phyloP scores from a whole-genome alignment of 768 basidiomycete species.

The Hygrophorus pudorinus region DNA sequence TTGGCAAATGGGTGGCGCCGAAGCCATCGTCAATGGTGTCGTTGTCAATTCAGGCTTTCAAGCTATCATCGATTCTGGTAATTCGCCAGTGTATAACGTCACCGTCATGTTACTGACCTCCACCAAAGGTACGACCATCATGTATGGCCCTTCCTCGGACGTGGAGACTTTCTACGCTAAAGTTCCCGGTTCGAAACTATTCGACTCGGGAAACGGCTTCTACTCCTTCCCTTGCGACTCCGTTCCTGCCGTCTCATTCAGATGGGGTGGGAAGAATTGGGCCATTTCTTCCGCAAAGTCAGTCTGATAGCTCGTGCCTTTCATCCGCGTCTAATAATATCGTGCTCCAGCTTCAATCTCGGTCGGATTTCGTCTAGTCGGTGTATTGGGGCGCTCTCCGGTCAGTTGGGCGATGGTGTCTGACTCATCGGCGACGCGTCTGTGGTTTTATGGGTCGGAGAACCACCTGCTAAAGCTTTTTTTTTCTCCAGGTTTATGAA shows the following conservation, averaged over 20 bases:
- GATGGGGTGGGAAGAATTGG: neutral
- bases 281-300: neutral
- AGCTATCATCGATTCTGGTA: conserved; percentile 14
- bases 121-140: conserved; percentile 27
- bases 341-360: conserved; percentile 22
- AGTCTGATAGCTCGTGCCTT: conserved; percentile 14
- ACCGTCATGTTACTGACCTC: conserved; percentile 9
- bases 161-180: conserved; percentile 9
- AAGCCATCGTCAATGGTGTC: conserved; percentile 2
- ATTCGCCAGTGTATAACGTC: conserved; percentile 7
- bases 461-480: no score
- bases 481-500: neutral
- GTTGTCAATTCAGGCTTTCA: conserved; percentile 13
- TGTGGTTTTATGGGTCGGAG: neutral
- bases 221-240: conserved; percentile 5
- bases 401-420: conserved; percentile 17
- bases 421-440: conserved; percentile 8
- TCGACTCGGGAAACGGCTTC: neutral
- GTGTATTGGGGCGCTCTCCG: conserved; percentile 44
- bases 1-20: no score
- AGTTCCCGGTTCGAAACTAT: neutral
- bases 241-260: conserved; percentile 5
- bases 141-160: conserved; percentile 18
- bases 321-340: conserved; percentile 9
- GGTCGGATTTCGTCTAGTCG: conserved; percentile 30